Conservation (phyloP, 2,329 filamentous ascomycete species). For the Claviceps maximensis region DNA sequence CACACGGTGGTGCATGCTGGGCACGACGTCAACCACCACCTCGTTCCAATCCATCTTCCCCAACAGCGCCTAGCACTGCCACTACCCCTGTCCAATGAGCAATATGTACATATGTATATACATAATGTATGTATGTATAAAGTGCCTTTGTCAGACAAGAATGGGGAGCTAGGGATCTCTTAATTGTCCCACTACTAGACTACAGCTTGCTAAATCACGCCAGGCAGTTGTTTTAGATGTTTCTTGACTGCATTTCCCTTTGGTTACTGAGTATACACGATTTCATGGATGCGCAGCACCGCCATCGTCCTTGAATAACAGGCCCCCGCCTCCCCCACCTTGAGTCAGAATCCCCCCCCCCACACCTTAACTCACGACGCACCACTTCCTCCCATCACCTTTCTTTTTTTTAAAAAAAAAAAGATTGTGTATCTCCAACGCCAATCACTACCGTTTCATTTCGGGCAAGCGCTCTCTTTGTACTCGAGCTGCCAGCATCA, state of each 20-base stretch:
- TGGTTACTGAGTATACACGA: not conserved
- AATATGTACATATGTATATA: not conserved
- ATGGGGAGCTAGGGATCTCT: not conserved
- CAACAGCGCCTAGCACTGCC: not conserved
- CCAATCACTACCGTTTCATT: not conserved
- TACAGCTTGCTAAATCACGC: not conserved
- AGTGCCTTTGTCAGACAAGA: not conserved
- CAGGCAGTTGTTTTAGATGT: not conserved
- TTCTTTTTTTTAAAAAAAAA: not conserved
- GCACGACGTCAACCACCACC: constrained; percentile 1
- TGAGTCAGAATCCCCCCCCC: not conserved
- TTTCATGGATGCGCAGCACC: not conserved
- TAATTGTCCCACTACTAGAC: not conserved
- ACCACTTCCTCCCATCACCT: not conserved
- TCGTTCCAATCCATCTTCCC: not conserved
- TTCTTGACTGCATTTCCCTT: not conserved
- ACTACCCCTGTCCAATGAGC: not conserved
- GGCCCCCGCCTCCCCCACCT: not conserved
- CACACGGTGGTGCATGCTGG: not conserved
- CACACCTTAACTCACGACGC: not conserved
- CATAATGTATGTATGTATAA: too few species aligned
- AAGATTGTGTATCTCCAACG: not conserved
- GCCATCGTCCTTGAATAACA: not conserved
- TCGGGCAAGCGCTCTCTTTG: not conserved
- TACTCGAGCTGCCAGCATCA: not conserved